These are phyloP conservation scores for Elsinoe necatrix DNA, from an alignment of 2,329 filamentous ascomycete species.

Conservation along the genomic window DNA sequence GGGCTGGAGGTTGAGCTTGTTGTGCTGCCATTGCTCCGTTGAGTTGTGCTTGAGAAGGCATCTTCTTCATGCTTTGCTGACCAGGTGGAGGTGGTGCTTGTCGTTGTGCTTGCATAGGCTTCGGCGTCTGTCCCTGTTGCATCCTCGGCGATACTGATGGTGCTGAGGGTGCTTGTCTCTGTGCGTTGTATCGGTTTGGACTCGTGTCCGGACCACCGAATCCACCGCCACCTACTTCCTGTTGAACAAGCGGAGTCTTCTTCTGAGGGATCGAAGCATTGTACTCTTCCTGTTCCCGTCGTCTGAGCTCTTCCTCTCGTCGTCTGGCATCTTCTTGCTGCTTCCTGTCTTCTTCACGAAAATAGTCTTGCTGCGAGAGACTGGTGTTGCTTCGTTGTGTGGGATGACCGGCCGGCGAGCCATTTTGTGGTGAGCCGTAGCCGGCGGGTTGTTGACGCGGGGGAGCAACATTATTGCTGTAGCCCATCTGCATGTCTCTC, in stretches of 20 bases:
- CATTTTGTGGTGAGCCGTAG: constrained; percentile 24
- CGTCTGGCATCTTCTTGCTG: constrained; percentile 30
- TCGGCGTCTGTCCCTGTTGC: constrained; percentile 41
- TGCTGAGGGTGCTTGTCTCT: constrained; percentile 60
- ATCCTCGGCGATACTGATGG: constrained; percentile 49
- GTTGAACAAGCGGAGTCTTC: constrained; percentile 72
- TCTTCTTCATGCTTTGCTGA: constrained; percentile 21
- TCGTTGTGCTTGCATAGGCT: constrained; percentile 60
- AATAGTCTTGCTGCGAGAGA: constrained; percentile 27
- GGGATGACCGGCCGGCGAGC: constrained; percentile 17
- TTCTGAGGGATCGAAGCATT: constrained; percentile 81
- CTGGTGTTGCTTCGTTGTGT: constrained; percentile 21
- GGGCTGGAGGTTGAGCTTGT: constrained; percentile 2
- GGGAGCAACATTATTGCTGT: constrained; percentile 38
- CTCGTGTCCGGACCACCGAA: constrained; percentile 42
- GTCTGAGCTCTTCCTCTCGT: constrained; percentile 43
- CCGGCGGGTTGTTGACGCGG: constrained; percentile 39
- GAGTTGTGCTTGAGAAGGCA: constrained; percentile 13
- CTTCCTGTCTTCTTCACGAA: constrained; percentile 32
- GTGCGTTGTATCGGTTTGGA: constrained; percentile 71
- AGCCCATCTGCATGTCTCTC: constrained; percentile 43
- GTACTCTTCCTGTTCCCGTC: constrained; percentile 67
- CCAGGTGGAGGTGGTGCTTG: constrained; percentile 66
- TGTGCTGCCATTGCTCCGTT: constrained; percentile 24
- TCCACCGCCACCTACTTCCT: constrained; percentile 66